Evolutionary conservation across 139 green algal genomes (phyloP).

Genomic region (Marvania coccoides): DNA sequence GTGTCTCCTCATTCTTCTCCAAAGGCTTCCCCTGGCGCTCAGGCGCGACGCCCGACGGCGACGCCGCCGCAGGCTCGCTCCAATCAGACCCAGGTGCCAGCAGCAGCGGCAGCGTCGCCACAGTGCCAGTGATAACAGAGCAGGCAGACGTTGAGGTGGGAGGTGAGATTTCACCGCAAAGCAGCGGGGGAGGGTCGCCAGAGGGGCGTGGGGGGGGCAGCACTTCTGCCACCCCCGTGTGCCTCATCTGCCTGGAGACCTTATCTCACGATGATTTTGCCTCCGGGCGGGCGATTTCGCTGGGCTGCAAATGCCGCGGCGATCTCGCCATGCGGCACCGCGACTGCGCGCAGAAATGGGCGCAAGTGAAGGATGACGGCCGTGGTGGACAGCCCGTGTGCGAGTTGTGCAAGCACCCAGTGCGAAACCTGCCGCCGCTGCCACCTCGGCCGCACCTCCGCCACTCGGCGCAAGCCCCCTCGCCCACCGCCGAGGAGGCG

Average conservation of each 20-base stretch:
- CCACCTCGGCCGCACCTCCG: slow-evolving; percentile 7
- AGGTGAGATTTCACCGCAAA: too few relatives aligned
- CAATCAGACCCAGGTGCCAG: neutral
- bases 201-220: too few relatives aligned
- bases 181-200: too few relatives aligned
- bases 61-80: too few relatives aligned
- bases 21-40: neutral
- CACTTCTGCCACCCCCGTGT: slow-evolving; percentile 27
- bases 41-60: neutral
- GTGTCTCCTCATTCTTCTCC: neutral
- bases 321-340: slow-evolving; percentile 72
- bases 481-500: neutral
- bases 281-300: slow-evolving; percentile 55
- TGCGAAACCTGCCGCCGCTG: slow-evolving; percentile 44
- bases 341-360: slow-evolving; percentile 75
- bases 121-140: too few relatives aligned
- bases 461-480: neutral
- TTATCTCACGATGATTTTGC: slow-evolving; percentile 45
- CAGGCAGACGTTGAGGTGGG: too few relatives aligned
- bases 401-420: slow-evolving; percentile 57
- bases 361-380: slow-evolving; percentile 52
- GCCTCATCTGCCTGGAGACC: slow-evolving; percentile 76
- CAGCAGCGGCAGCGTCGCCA: neutral
- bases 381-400: slow-evolving; percentile 36
- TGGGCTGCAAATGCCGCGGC: slow-evolving; percentile 67